Conservation (phyloP, 768 basidiomycete species). For the Dioszegia crocea region DNA sequence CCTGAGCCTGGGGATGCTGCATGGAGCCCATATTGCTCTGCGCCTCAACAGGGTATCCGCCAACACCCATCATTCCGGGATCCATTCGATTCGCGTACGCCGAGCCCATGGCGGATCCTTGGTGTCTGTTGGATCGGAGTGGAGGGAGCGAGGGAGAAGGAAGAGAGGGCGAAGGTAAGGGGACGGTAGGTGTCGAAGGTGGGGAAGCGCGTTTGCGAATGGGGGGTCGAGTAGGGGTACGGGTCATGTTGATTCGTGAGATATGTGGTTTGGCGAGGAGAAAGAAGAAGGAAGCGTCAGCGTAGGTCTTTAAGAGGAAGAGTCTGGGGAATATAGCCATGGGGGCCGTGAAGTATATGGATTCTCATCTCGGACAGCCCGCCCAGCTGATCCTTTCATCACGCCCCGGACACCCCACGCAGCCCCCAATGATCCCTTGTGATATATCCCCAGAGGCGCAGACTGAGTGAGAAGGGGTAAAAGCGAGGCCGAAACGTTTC, state of each 20-base stretch:
- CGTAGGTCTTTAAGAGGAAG: not conserved
- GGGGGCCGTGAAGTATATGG: too few species aligned
- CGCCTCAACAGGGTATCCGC: constrained; percentile 1
- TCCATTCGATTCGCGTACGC: constrained; percentile 5
- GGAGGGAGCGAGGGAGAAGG: not conserved
- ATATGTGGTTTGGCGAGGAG: not conserved
- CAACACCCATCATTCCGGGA: constrained; percentile 13
- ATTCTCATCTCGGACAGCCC: too few species aligned
- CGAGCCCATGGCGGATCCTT: not conserved
- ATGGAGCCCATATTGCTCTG: not conserved
- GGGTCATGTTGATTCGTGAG: not conserved
- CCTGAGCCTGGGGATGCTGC: not conserved
- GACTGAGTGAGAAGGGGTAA: too few species aligned
- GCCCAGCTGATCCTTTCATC: too few species aligned
- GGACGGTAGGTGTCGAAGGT: not conserved
- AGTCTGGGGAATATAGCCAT: not conserved
- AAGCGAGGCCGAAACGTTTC: too few species aligned
- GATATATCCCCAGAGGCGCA: too few species aligned
- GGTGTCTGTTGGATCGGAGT: not conserved
- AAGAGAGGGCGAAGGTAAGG: not conserved
- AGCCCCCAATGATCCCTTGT: too few species aligned
- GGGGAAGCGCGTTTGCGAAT: constrained; percentile 1
- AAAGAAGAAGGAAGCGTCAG: constrained; percentile 2
- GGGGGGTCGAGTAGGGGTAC: not conserved
- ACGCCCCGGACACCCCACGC: too few species aligned